phyloP scores from a whole-genome alignment of 1,284 basidiomycete species.

The Jaminaea rosea region DNA sequence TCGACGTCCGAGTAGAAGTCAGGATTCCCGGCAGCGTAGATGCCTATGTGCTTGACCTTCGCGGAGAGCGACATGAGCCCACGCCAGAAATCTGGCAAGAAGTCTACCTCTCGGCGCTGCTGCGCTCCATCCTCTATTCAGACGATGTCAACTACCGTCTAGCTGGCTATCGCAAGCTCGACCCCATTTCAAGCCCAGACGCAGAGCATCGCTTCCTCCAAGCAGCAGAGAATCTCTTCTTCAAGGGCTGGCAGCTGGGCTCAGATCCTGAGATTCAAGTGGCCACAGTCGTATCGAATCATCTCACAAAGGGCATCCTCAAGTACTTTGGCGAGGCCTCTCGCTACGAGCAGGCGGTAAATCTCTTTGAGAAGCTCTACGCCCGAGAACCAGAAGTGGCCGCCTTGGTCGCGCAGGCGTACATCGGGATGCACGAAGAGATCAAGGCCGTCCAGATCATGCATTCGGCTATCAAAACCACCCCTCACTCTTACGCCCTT shows the following conservation, averaged over 20 bases:
- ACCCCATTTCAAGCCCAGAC: conserved; percentile 83
- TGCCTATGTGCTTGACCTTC: conserved; percentile 84
- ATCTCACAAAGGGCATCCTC: conserved; percentile 84
- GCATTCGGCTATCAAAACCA: conserved; percentile 69
- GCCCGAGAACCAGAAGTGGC: conserved; percentile 81
- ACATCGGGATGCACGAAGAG: conserved; percentile 95
- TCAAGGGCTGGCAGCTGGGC: conserved; percentile 95
- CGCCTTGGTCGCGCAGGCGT: conserved; percentile 75
- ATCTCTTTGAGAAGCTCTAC: conserved; percentile 84
- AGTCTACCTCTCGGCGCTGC: conserved; percentile 84
- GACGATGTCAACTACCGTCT: conserved; percentile 86
- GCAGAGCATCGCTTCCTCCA: conserved; percentile 82
- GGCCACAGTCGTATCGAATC: conserved; percentile 92
- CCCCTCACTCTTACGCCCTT: conserved; percentile 84
- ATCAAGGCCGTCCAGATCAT: conserved; percentile 96
- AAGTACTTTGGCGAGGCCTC: conserved; percentile 94
- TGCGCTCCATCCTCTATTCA: conserved; percentile 85
- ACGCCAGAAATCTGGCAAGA: conserved; percentile 92
- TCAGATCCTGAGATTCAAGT: conserved; percentile 98
- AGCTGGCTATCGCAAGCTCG: conserved; percentile 88
- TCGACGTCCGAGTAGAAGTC: conserved; percentile 93
- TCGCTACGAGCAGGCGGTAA: conserved; percentile 74
- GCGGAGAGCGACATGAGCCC: conserved; percentile 86
- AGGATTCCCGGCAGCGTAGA: conserved; percentile 95
- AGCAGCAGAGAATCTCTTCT: conserved; percentile 79